Conservation (phyloP, 1,139 yeast genomes). For the Saccharomyces pastorianus region DNA sequence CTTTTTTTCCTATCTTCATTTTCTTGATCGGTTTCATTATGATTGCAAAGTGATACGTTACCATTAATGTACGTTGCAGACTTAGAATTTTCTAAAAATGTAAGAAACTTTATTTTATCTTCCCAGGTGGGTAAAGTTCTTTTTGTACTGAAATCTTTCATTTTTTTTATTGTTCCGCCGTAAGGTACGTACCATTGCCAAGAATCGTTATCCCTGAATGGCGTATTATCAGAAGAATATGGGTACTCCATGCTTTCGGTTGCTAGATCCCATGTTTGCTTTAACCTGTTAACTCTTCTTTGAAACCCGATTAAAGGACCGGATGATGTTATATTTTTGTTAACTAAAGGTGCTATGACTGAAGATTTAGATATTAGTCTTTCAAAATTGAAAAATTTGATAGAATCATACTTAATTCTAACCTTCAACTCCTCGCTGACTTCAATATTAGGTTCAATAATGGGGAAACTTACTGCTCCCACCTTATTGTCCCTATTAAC, state of each 20-base stretch:
- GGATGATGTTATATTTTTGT: not conserved
- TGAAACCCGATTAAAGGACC: not conserved
- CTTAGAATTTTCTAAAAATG: slow-evolving; percentile 14
- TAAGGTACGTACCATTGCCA: slow-evolving; percentile 13
- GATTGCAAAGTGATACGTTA: slow-evolving; percentile 19
- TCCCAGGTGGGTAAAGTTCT: slow-evolving; percentile 18
- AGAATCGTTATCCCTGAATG: slow-evolving; percentile 2
- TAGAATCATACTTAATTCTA: slow-evolving; percentile 23
- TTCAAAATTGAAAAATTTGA: slow-evolving; percentile 19
- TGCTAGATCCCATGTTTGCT: not conserved
- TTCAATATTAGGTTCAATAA: slow-evolving; percentile 1
- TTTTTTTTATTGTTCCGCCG: slow-evolving; percentile 22
- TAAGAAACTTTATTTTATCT: slow-evolving; percentile 24
- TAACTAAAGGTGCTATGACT: not conserved
- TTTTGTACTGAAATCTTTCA: slow-evolving; percentile 20
- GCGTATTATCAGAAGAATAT: not conserved
- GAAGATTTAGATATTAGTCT: slow-evolving; percentile 9
- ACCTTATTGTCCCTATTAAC: not conserved
- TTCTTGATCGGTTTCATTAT: slow-evolving; percentile 8
- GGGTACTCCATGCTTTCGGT: not conserved
- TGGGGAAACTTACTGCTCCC: not conserved
- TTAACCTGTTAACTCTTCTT: not conserved
- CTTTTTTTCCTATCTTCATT: slow-evolving; percentile 4
- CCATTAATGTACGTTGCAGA: slow-evolving; percentile 23
- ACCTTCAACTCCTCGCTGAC: slow-evolving; percentile 7